A percentile compares a stretch with the other conserved stretches of the same genome.
These are phyloP conservation scores for Beauveria asiatica DNA, from an alignment of 2,329 filamentous ascomycete genomes.

Conservation along the genomic window DNA sequence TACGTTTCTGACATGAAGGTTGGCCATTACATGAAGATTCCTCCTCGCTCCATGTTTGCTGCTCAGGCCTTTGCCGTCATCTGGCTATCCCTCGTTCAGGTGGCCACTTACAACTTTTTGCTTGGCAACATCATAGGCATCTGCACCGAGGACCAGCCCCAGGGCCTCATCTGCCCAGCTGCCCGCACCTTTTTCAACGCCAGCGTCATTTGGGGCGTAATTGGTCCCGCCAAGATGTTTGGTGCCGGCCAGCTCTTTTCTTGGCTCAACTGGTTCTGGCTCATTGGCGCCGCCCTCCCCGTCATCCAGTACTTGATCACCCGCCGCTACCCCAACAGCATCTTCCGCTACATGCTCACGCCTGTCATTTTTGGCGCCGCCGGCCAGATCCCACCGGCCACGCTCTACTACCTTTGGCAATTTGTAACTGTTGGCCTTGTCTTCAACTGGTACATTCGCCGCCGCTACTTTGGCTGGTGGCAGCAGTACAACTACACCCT, in stretches of 20 bases:
- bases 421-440: slow-evolving; percentile 47
- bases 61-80: slow-evolving; percentile 34
- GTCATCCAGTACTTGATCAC: slow-evolving; percentile 40
- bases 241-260: slow-evolving; percentile 34
- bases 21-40: slow-evolving; percentile 46
- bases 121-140: slow-evolving; percentile 43
- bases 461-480: slow-evolving; percentile 48
- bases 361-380: slow-evolving; percentile 45
- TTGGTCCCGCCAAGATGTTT: slow-evolving; percentile 33
- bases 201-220: slow-evolving; percentile 53
- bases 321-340: slow-evolving; percentile 37
- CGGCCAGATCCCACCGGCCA: slow-evolving; percentile 44
- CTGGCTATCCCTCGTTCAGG: slow-evolving; percentile 31
- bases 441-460: slow-evolving; percentile 46
- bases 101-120: slow-evolving; percentile 30
- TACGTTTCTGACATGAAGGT: slow-evolving; percentile 43
- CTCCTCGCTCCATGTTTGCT: slow-evolving; percentile 40
- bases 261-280: slow-evolving; percentile 45
- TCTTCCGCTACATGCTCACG: slow-evolving; percentile 41
- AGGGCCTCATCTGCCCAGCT: slow-evolving; percentile 48
- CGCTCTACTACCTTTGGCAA: slow-evolving; percentile 44
- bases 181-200: slow-evolving; percentile 52
- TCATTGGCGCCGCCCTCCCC: slow-evolving; percentile 41
- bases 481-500: slow-evolving; percentile 48
- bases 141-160: slow-evolving; percentile 38